Conservation (phyloP, 768 basidiomycete species). For the Calocybe gangraenosa region DNA sequence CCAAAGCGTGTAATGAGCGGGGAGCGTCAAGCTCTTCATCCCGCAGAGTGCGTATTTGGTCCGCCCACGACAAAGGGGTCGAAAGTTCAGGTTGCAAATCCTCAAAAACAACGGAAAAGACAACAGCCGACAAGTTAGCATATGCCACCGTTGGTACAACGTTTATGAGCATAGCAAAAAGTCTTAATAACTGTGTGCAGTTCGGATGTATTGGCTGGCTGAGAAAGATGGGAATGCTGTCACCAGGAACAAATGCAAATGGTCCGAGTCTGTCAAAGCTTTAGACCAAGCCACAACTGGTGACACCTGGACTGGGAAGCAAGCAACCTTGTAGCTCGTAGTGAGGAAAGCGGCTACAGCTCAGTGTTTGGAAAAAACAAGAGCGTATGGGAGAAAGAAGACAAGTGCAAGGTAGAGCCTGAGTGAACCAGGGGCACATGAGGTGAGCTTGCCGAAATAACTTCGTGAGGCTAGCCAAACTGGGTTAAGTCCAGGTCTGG, state of each 20-base stretch:
- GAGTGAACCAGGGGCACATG: constrained; percentile 15
- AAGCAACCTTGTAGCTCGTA: no score
- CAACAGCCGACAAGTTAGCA: constrained; percentile 45
- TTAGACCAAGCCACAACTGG: neutral
- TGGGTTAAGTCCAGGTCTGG: constrained; percentile 6
- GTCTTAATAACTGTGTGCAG: neutral
- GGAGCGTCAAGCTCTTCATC: constrained; percentile 52
- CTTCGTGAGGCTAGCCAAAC: constrained; percentile 6
- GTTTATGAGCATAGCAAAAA: constrained; percentile 16
- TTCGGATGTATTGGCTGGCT: constrained; percentile 3
- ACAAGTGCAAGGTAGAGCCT: constrained; percentile 3
- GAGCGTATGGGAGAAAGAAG: constrained; percentile 1
- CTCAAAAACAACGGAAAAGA: constrained; percentile 55
- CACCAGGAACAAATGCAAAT: constrained; percentile 5
- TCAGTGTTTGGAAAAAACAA: neutral
- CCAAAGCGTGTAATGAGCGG: constrained; percentile 49
- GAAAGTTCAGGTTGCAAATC: constrained; percentile 43
- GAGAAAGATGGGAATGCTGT: neutral
- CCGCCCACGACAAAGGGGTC: constrained; percentile 49
- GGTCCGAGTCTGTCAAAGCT: constrained; percentile 1
- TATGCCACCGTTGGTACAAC: constrained; percentile 9
- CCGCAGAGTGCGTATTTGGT: constrained; percentile 47
- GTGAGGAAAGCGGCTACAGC: neutral
- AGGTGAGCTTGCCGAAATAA: constrained; percentile 14
- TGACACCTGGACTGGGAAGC: no score